Base-by-base conservation (phyloP, 164 flowering plant genomes). In the Magnolia sinica region DNA sequence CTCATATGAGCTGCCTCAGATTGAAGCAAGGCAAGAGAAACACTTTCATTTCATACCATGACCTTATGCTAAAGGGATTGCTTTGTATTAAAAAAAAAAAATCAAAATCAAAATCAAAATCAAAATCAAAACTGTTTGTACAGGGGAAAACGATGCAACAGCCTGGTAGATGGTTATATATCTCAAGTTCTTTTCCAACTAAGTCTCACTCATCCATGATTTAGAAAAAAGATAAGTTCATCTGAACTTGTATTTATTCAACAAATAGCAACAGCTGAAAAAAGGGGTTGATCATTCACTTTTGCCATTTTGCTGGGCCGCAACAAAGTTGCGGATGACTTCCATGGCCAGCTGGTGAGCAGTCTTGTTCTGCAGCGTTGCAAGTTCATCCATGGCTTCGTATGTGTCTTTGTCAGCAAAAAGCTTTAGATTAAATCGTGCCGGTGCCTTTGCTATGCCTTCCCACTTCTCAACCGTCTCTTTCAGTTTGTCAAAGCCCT, bases 401-500 rank as follows among this genome's bases (percentile, higher is more conserved):
- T 76, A 76, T 10, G 74, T 76, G 14, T 76, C 78, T 18, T 52
- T 71, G 69, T 76, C 74, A 8, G 73, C 55, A 18, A 91, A 92
- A n/a, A 91, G 89, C 85, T 86, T 88, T 77, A 92, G 81, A 80
- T 88, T 92, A 81, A 79, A 82, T 13, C 83, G 82, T 4, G 89
- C 29, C 8, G 92, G 68, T 68, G 82, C 45, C 20, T 73, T 61
- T 24, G 79, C 87, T 19, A 82, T 75, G 66, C 93, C 92, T 68
- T 89, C 90, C 95, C 98, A 96, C 68, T 88, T 92, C 29, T 91
- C 92, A 61, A 94, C 94, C 75, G 85, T 74, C 79, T 88, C 95
- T 66, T 87, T 79, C 45, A 96, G 93, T 73, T 88, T 89, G 83
- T 91, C 97, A 77, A 91, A 92, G 61, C 98, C 99, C 99, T 96